These are phyloP conservation scores for Echinosophora koreensis DNA, from an alignment of 306 rosid genomes.

Conservation along the genomic window DNA sequence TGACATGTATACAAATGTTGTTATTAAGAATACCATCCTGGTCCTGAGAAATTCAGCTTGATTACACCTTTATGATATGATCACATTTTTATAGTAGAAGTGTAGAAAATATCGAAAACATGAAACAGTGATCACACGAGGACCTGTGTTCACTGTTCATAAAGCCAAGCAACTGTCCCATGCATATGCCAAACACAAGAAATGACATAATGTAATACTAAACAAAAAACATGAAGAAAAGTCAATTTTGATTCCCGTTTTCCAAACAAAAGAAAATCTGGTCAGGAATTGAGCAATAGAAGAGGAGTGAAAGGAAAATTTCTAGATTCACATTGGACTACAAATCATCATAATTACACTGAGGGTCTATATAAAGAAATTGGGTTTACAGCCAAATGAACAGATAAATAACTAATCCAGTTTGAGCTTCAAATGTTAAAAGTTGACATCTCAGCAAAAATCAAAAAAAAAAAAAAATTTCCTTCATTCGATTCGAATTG, in stretches of 20 bases:
- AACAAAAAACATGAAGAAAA: no score
- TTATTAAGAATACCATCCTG: neutral
- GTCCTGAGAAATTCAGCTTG: conserved; percentile 14
- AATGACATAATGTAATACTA: no score
- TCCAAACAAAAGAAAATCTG: no score
- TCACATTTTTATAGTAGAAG: neutral
- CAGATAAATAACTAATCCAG: neutral
- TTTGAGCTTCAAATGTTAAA: conserved; percentile 12
- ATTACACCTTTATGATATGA: neutral
- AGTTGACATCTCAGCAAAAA: neutral
- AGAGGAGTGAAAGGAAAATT: no score
- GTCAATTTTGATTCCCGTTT: no score
- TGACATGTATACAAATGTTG: neutral
- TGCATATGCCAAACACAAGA: no score
- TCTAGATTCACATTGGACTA: conserved; percentile 14
- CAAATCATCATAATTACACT: neutral
- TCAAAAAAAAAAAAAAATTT: no score
- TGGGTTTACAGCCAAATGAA: neutral
- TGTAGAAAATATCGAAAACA: neutral
- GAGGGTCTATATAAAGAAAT: no score
- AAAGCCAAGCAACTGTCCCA: no score
- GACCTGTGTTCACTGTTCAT: no score
- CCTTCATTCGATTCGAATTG: neutral
- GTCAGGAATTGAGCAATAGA: no score
- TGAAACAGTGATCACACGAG: neutral